A percentile compares a stretch with the other conserved stretches of the same genome.
These are phyloP conservation scores for Taiozyma sp. DNA, from an alignment of 1,139 yeast genomes.

Conservation along the genomic window DNA sequence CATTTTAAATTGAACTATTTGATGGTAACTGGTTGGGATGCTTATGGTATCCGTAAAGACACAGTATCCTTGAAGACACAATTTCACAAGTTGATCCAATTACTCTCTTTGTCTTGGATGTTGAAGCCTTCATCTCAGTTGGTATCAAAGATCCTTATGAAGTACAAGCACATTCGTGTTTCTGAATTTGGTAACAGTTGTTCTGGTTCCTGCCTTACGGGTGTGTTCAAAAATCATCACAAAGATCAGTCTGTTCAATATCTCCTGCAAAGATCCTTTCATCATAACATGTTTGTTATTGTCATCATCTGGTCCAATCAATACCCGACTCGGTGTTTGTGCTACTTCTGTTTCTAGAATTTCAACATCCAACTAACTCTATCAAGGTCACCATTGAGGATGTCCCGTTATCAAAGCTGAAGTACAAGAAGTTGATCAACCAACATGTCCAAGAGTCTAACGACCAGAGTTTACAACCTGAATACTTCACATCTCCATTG, in stretches of 20 bases:
- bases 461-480: conserved; percentile 45
- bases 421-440: conserved; percentile 51
- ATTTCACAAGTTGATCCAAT: conserved; percentile 94
- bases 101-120: conserved; percentile 89
- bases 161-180: conserved; percentile 93
- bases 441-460: conserved; percentile 40
- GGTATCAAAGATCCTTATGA: conserved; percentile 98
- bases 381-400: conserved; percentile 60
- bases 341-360: conserved; percentile 71
- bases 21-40: conserved; percentile 98
- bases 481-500: conserved; percentile 33
- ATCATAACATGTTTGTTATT: conserved; percentile 76
- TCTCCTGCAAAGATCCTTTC: conserved; percentile 84
- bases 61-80: conserved; percentile 93
- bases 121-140: conserved; percentile 86
- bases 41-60: conserved; percentile 74
- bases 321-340: conserved; percentile 99
- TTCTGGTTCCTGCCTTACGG: conserved; percentile 94
- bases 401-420: conserved; percentile 67
- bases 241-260: conserved; percentile 91
- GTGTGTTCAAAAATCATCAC: conserved; percentile 95
- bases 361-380: conserved; percentile 29
- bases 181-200: conserved; percentile 99
- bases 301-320: conserved; percentile 98
- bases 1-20: conserved; percentile 87